Base-by-base conservation (phyloP, 2,329 filamentous ascomycete genomes). In the Ambrosiella beaveri region DNA sequence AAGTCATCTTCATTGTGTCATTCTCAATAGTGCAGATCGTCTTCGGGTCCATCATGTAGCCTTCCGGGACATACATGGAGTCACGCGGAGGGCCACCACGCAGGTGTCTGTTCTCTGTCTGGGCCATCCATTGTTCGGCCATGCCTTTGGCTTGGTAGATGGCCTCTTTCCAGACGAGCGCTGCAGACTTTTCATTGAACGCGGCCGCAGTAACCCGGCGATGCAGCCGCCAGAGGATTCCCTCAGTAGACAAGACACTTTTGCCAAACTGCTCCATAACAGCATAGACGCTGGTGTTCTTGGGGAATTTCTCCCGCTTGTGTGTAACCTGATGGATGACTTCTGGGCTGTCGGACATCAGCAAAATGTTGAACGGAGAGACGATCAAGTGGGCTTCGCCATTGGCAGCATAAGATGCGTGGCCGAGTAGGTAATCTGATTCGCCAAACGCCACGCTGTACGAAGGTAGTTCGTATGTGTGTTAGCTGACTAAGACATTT, bases 171-270 rank as follows among this genome's bases (percentile, higher is more conserved):
- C 82, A 87, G 1, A 86, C 81, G 35, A 86, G 67, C 12, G 75
- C 73, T 59, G 86, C 83, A 67, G 88, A 90, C 69, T 77, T 81
- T 71, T 91, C 86, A 59, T 84, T 87, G 68, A 91, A 90, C 3
- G 80, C 80, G 0, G 85, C 80, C 36, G 82, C 79, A 0, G 81
- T 84, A 49, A 82, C 76, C 69, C 85, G 88, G 61, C 86, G 78
- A 67, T 91, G 86, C 68, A 79, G 75, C 38, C 81, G 81, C 86
- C 85, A 91, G 36, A 77, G 69, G 0, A 72, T 66, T 1, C 85
- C 85, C 67, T 90, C 86, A 1, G 82, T 81, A 0, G 80, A 80
- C 19, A 90, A 69, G 1, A 90, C 76, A 65, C 87, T 91, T 58
- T 80, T 75, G 40, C 86, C 86, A 66, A 84, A 90, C 57, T 67